Conservation (phyloP, 352 stramenopile species). For the Thraustochytrium sp. region DNA sequence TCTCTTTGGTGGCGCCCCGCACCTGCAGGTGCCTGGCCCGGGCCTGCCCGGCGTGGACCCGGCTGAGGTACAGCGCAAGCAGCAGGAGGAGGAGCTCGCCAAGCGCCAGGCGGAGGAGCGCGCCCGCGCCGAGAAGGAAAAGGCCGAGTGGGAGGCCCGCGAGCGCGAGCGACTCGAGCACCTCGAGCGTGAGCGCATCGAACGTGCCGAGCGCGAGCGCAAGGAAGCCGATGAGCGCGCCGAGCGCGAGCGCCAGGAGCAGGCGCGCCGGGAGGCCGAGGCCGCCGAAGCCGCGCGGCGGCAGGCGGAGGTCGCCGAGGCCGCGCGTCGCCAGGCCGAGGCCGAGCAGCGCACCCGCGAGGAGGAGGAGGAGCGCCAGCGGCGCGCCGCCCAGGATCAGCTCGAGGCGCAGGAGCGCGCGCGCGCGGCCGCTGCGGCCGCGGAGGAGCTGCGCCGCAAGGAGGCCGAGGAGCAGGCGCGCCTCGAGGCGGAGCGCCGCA, state of each 20-base stretch:
- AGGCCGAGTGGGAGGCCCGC: neutral
- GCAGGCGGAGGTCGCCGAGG: neutral
- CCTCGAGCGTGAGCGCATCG: neutral
- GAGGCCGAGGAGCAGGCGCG: constrained; percentile 4
- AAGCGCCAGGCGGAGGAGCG: neutral
- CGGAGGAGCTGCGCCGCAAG: neutral
- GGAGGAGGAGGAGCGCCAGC: neutral
- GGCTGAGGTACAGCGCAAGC: neutral
- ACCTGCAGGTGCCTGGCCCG: neutral
- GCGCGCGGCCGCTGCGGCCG: too few species aligned
- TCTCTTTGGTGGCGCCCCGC: neutral
- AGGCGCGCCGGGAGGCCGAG: neutral
- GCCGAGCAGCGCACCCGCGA: neutral
- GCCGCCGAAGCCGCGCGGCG: neutral
- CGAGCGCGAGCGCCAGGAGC: neutral
- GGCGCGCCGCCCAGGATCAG: too few species aligned
- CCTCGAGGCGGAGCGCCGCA: neutral
- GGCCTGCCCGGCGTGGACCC: neutral
- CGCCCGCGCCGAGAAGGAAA: neutral
- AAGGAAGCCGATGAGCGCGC: neutral
- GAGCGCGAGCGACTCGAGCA: neutral
- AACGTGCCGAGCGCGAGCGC: neutral
- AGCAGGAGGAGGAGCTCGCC: neutral
- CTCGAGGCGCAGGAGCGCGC: too few species aligned
- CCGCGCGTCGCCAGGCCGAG: neutral